These are phyloP conservation scores for Ceratobasidium sp. DNA, from an alignment of 1,284 basidiomycete genomes.

Conservation along the genomic window DNA sequence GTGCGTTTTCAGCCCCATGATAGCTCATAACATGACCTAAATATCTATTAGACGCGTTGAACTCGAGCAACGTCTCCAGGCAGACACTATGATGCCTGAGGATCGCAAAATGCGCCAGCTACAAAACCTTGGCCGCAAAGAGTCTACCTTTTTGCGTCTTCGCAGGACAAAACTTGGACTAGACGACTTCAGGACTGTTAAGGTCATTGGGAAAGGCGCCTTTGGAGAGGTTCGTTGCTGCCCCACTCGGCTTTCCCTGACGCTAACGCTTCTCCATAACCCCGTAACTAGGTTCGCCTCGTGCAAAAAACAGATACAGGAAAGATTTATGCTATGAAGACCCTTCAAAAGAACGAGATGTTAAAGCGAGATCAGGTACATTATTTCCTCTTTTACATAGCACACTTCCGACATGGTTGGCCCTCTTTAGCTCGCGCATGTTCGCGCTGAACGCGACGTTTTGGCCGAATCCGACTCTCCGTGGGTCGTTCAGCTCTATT, in stretches of 20 bases:
- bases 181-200: slow-evolving; percentile 94
- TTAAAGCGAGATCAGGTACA: slow-evolving; percentile 96
- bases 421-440: slow-evolving; percentile 84
- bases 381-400: slow-evolving; percentile 22
- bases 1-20: slow-evolving; percentile 56
- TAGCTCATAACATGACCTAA: neutral
- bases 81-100: slow-evolving; percentile 76
- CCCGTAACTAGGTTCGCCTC: slow-evolving; percentile 75
- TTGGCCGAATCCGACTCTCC: slow-evolving; percentile 97
- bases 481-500: slow-evolving; percentile 98
- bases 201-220: slow-evolving; percentile 98
- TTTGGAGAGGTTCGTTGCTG: slow-evolving; percentile 83
- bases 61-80: slow-evolving; percentile 87
- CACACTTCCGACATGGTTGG: neutral
- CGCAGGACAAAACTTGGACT: slow-evolving; percentile 93
- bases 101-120: slow-evolving; percentile 93
- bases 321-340: slow-evolving; percentile 99
- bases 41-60: slow-evolving; percentile 80
- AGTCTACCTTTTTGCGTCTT: slow-evolving; percentile 90
- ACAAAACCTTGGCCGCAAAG: slow-evolving; percentile 88
- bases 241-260: slow-evolving; percentile 1
- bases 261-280: slow-evolving; percentile 14
- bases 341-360: slow-evolving; percentile 97
- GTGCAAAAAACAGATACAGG: slow-evolving; percentile 98
- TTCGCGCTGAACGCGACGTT: slow-evolving; percentile 97